A percentile compares a stretch with the other conserved stretches of the same genome.
Evolutionary conservation across 305 asterid genomes (phyloP).

Genomic region (Striga hermonthica): DNA sequence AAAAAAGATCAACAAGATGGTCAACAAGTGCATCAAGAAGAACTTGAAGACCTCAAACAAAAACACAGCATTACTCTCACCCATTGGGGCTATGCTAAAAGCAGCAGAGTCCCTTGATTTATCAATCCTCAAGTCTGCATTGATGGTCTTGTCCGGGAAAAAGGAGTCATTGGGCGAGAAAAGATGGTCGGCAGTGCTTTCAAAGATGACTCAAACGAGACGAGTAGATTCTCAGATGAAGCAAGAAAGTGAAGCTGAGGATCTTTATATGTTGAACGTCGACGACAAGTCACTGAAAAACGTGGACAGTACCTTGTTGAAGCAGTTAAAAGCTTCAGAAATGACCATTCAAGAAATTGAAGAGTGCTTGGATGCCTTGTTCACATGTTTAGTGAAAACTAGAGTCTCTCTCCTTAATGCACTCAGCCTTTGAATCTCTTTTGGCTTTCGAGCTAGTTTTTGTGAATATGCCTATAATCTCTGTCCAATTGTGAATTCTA

Average conservation of each 20-base stretch:
- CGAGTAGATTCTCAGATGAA: too few species aligned
- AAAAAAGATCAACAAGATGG: neutral
- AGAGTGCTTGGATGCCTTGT: slow-evolving; percentile 27
- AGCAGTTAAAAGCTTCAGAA: slow-evolving; percentile 28
- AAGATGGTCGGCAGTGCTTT: too few species aligned
- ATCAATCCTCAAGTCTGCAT: neutral
- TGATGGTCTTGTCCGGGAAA: neutral
- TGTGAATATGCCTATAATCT: too few species aligned
- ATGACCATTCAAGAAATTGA: slow-evolving; percentile 34
- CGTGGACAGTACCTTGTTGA: slow-evolving; percentile 12
- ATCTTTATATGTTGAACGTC: slow-evolving; percentile 22
- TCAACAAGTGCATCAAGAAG: neutral
- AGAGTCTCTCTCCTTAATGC: slow-evolving; percentile 30
- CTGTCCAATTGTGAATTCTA: too few species aligned
- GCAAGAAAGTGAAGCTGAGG: neutral
- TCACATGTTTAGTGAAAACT: slow-evolving; percentile 23
- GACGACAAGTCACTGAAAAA: slow-evolving; percentile 23
- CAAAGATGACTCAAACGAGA: too few species aligned
- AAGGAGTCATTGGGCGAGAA: neutral
- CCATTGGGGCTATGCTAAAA: neutral
- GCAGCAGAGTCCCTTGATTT: neutral
- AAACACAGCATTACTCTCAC: neutral
- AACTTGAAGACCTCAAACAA: neutral
- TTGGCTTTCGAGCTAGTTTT: neutral
- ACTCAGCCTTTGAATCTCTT: slow-evolving; percentile 6